Percentiles rank a stretch among this genome's conserved stretches.
These are phyloP conservation scores for Mesembryanthemum crystallinum DNA, from an alignment of 148 eudicot genomes.

Conservation along the genomic window DNA sequence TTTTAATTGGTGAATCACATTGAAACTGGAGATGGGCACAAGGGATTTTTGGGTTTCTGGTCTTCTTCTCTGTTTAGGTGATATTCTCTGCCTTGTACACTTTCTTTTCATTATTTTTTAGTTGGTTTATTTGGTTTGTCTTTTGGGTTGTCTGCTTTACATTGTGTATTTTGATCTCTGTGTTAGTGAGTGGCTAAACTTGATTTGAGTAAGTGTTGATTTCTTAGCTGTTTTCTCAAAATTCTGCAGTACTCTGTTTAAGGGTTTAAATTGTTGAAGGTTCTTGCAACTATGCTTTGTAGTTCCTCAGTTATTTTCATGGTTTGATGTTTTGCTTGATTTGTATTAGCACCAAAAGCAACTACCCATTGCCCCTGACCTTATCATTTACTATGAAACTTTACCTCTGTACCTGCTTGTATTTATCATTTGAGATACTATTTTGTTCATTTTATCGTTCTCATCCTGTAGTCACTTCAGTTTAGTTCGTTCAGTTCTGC, in stretches of 20 bases:
- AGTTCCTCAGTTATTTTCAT: no score
- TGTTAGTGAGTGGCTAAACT: not conserved
- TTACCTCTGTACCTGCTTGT: no score
- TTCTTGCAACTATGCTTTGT: no score
- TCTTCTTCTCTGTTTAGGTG: slow-evolving; percentile 55
- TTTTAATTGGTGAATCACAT: slow-evolving; percentile 9
- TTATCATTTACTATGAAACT: no score
- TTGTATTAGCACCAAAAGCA: no score
- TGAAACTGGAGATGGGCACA: slow-evolving; percentile 34
- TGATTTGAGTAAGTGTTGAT: not conserved
- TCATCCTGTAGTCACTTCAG: no score
- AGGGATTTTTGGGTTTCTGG: slow-evolving; percentile 30
- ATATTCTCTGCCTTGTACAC: slow-evolving; percentile 5
- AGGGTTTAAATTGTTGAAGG: no score
- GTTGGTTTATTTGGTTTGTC: not conserved
- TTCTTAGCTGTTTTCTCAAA: not conserved
- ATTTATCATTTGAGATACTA: no score
- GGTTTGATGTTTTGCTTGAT: no score
- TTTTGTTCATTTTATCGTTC: no score
- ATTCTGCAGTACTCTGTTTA: not conserved
- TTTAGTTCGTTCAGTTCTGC: no score
- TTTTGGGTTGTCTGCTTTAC: not conserved
- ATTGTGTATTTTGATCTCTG: not conserved
- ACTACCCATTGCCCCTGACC: no score
- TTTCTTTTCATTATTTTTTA: not conserved